Evolutionary conservation across 768 basidiomycete genomes (phyloP), one percentile per base, ranked within the genome.

Genomic region (Tylopilus balloui): DNA sequence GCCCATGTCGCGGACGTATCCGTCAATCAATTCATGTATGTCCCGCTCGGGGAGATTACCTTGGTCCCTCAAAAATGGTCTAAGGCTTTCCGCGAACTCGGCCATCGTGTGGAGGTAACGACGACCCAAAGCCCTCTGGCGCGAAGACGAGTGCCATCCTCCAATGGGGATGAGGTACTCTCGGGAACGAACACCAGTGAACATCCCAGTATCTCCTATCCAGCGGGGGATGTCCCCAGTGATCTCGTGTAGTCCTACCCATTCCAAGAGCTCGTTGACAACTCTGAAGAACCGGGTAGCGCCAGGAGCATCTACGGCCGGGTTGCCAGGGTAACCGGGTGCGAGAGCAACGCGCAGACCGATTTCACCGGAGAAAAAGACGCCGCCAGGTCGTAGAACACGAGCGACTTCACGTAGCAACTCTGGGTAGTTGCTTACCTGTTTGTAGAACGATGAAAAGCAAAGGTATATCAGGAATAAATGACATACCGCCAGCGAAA

Each of bases 331-430:
- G 58, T 58, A 64, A 42, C 50, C 50, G 8, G 73, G 71, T 34
- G 68, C 70, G 59, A 79, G 71, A 5, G 61, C 48, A 0, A 78
- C 72, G 29, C 60, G 68, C 21, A 73, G 70, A 29, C 68, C 71
- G 74, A 83, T 80, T 66, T 89, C 87, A 35, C 75, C 74, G 2
- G 81, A 81, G 8, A 85, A 53, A 61, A 88, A 84, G 13, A 90
- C 65, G 1, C 88, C 88, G n/a, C 82, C 82, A 5, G 79, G 78
- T 38, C 80, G 78, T 12, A 92, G 70, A 38, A 89, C 71, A 32
- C 89, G 80, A 6, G 72, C 73, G 14, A 76, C 75, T 62, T 91
- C 86, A 19, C 64, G 59, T 27, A 88, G 57, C 51, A 88, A 64
- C 21, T 55, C 59, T 15, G 66, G 67, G 57, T 83, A 87, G 58